phyloP scores from a whole-genome alignment of 257 asterid species.

The Fraxinus americana region DNA sequence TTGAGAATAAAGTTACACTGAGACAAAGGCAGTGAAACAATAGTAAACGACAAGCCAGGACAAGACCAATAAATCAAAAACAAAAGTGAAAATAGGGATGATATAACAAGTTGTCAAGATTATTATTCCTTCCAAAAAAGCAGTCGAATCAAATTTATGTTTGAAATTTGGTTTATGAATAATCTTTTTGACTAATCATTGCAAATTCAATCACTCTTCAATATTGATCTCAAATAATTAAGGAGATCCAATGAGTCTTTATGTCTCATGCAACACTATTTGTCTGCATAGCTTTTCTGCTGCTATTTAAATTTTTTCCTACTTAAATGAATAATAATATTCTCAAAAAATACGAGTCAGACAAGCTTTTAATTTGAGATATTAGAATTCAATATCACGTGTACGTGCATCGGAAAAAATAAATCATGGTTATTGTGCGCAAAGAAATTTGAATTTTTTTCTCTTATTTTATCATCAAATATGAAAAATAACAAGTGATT shows the following conservation, averaged over 20 bases:
- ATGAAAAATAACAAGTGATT: too few relatives aligned
- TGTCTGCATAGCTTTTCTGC: background rate
- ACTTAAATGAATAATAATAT: too few relatives aligned
- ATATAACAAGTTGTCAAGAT: background rate
- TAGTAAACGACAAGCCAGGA: constrained; percentile 29
- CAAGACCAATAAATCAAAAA: constrained; percentile 19
- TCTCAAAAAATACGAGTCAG: too few relatives aligned
- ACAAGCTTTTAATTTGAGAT: background rate
- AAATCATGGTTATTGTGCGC: background rate
- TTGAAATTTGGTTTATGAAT: background rate
- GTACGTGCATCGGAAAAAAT: background rate
- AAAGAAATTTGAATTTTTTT: too few relatives aligned
- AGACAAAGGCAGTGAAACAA: constrained; percentile 27
- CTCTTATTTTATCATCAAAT: background rate
- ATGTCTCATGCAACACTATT: background rate
- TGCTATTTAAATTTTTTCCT: too few relatives aligned
- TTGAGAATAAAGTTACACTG: constrained; percentile 32
- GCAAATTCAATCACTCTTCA: background rate
- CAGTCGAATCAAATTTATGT: background rate
- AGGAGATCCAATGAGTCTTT: background rate
- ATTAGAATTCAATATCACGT: too few relatives aligned
- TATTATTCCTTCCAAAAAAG: constrained; percentile 2
- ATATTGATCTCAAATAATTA: background rate
- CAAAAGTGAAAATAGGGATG: constrained; percentile 9
- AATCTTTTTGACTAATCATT: constrained; percentile 4